Conservation (phyloP, 345 rosid genomes). For the Adansonia digitata region DNA sequence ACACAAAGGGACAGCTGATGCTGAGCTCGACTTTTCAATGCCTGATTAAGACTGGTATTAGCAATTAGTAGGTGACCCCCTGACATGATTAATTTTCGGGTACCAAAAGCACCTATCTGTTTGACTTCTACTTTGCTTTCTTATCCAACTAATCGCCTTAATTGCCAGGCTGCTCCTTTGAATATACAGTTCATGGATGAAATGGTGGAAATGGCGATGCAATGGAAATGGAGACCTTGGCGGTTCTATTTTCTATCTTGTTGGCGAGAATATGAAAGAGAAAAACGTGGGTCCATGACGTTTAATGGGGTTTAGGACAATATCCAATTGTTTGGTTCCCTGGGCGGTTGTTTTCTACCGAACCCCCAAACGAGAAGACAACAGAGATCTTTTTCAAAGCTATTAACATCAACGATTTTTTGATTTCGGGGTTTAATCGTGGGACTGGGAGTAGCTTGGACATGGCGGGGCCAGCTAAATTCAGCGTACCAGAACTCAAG, state of each 20-base stretch:
- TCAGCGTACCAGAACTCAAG: neutral
- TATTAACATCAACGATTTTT: neutral
- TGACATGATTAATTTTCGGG: too few relatives aligned
- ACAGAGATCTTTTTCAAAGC: neutral
- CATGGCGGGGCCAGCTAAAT: too few relatives aligned
- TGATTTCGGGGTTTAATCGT: neutral
- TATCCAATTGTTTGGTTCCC: neutral
- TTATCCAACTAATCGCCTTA: neutral
- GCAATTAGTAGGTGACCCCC: too few relatives aligned
- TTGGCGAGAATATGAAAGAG: too few relatives aligned
- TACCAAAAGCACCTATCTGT: neutral
- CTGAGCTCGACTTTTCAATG: constrained; percentile 7
- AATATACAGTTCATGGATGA: neutral
- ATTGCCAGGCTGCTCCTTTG: too few relatives aligned
- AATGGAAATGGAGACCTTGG: neutral
- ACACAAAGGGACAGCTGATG: neutral
- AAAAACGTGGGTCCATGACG: neutral
- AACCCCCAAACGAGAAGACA: neutral
- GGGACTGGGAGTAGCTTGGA: too few relatives aligned
- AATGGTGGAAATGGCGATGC: neutral
- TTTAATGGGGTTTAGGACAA: neutral
- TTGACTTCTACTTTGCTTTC: neutral
- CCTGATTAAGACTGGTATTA: neutral
- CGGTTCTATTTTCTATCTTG: neutral
- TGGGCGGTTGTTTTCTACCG: neutral